Conservation (phyloP, 192 early-diverging fungal genomes). For the Gaertneriomyces sp. region DNA sequence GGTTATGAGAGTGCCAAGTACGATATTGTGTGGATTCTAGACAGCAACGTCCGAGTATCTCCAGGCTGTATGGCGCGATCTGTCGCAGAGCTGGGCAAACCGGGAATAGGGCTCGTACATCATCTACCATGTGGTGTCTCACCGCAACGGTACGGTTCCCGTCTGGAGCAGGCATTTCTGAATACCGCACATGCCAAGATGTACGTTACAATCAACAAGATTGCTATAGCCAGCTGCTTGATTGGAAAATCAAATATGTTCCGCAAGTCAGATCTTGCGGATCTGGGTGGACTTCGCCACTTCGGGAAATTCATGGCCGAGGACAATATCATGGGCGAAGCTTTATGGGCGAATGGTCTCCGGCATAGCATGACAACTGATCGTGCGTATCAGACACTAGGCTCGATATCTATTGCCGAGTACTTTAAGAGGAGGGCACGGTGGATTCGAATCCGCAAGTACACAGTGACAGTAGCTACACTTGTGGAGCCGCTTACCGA, state of each 20-base stretch:
- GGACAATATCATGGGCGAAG: slow-evolving; percentile 90
- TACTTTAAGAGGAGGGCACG: slow-evolving; percentile 82
- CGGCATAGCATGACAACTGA: slow-evolving; percentile 86
- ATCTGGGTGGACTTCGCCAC: slow-evolving; percentile 72
- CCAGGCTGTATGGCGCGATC: slow-evolving; percentile 75
- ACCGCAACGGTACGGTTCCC: slow-evolving; percentile 69
- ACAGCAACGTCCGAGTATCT: slow-evolving; percentile 85
- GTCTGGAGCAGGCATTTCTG: slow-evolving; percentile 84
- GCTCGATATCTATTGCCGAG: slow-evolving; percentile 66
- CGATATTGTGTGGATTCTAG: slow-evolving; percentile 93
- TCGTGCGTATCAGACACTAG: slow-evolving; percentile 79
- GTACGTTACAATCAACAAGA: slow-evolving; percentile 90
- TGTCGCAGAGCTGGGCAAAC: slow-evolving; percentile 67
- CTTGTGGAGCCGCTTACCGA: slow-evolving; percentile 91
- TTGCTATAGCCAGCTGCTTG: slow-evolving; percentile 80
- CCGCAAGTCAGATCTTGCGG: slow-evolving; percentile 74
- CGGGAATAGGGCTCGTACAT: slow-evolving; percentile 88
- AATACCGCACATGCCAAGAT: slow-evolving; percentile 90
- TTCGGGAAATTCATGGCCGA: slow-evolving; percentile 93
- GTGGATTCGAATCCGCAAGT: slow-evolving; percentile 93
- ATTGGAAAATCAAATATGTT: slow-evolving; percentile 95
- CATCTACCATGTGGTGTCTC: slow-evolving; percentile 80
- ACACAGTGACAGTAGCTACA: slow-evolving; percentile 85
- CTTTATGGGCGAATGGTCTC: slow-evolving; percentile 73
- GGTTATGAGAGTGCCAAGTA: slow-evolving; percentile 73